A percentile compares a stretch with the other conserved stretches of the same genome.
Evolutionary conservation across 441 rosid species (phyloP).

Genomic region (Corymbia calophylla): DNA sequence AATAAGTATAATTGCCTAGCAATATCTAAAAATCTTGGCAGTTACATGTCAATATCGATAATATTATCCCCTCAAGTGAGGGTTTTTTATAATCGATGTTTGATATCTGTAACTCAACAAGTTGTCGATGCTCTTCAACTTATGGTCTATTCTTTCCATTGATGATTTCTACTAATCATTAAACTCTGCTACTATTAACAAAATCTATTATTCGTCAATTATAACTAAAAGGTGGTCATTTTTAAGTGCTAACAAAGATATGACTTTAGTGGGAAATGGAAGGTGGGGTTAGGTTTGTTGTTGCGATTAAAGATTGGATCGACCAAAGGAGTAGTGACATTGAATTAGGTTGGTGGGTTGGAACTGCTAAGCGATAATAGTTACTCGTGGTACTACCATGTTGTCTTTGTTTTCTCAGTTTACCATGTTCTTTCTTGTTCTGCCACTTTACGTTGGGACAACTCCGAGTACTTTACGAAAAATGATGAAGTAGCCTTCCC

Average conservation of each 20-base stretch:
- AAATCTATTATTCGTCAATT: background rate
- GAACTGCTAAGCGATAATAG: background rate
- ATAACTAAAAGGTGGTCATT: background rate
- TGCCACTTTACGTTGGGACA: background rate
- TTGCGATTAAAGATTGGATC: background rate
- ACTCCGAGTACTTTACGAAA: background rate
- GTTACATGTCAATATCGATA: background rate
- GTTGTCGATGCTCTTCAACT: background rate
- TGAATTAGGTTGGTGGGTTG: background rate
- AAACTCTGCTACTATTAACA: no score
- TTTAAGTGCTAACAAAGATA: background rate
- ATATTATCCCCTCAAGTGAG: background rate
- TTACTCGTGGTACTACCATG: background rate
- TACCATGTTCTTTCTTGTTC: background rate
- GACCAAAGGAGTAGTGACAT: background rate
- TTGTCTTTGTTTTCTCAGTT: background rate
- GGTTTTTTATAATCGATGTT: background rate
- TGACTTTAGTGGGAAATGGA: background rate
- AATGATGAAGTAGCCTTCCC: background rate
- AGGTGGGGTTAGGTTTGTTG: background rate
- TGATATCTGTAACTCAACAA: background rate
- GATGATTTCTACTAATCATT: background rate
- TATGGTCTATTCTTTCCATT: background rate
- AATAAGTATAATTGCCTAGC: no score
- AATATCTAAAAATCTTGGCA: background rate